phyloP scores from a whole-genome alignment of 345 rosid genomes.

The Punica granatum region DNA sequence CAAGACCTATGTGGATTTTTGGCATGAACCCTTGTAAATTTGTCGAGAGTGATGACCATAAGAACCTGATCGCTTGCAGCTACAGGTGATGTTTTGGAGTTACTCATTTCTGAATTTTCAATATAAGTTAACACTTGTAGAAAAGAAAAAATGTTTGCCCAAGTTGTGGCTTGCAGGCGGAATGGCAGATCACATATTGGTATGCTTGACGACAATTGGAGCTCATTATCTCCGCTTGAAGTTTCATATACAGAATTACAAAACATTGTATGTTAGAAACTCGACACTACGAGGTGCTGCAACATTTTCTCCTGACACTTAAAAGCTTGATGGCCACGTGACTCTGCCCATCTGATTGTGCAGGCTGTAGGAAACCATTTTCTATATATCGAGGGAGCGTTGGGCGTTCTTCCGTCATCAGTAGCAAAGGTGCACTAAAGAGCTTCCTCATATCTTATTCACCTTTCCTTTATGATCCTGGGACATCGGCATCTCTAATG shows the following conservation, averaged over 20 bases:
- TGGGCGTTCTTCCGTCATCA: constrained; percentile 73
- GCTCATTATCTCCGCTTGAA: constrained; percentile 63
- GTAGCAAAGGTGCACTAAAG: constrained; percentile 59
- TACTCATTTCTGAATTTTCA: constrained; percentile 4
- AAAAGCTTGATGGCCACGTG: neutral
- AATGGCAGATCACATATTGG: constrained; percentile 85
- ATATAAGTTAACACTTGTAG: neutral
- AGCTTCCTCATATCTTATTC: constrained; percentile 4
- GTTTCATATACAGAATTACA: constrained; percentile 82
- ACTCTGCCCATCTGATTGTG: constrained; percentile 12
- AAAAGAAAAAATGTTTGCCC: neutral
- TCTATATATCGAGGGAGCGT: constrained; percentile 82
- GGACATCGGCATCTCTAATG: no score
- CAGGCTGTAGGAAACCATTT: constrained; percentile 60
- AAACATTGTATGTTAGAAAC: constrained; percentile 45
- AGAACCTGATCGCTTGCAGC: constrained; percentile 67
- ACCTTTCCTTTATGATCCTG: neutral
- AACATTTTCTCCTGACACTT: neutral
- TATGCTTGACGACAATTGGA: constrained; percentile 50
- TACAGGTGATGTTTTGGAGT: constrained; percentile 44
- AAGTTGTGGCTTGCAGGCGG: constrained; percentile 45
- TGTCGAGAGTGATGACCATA: constrained; percentile 44
- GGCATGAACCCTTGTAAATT: constrained; percentile 75
- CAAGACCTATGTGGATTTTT: constrained; percentile 80
- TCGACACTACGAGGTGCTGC: constrained; percentile 10